Base-by-base conservation (phyloP, 768 basidiomycete genomes). In the Boletus reticulatus region DNA sequence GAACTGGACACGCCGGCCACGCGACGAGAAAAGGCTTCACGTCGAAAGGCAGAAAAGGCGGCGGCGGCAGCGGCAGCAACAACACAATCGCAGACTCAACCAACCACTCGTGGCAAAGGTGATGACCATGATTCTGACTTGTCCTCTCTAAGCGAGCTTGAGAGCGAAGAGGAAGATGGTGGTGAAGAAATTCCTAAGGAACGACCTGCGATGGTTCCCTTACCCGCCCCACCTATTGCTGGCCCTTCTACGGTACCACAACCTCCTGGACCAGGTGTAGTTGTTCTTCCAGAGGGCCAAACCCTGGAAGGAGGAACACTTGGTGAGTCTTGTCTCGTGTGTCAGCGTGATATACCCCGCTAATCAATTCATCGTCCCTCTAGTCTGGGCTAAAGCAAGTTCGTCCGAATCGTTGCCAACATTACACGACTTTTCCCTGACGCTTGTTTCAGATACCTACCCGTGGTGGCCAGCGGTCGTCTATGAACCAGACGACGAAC, bases 401-500 rank as follows among this genome's bases (percentile, higher is more conserved):
- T 61, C 57, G 84, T 61, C 27, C 7, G 17, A 43, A 24, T 4
- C 10, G 1, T 42, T 31, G 29, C 9, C 2, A 13, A 10, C 16
- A 9, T 4, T 3, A 22, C 6, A 19, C 29, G 16, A 34, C 12
- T 14, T 36, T 36, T 36, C 34, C 16, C 52, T 71, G 50, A 64
- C 10, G 13, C 53, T n/a, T 47, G 27, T 16, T 55, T 22, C n/a
- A 92, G 91, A 75, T 36, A 80, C 85, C 0, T 94, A 78, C 62
- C 94, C 94, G 2, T 95, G 86, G 85, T 96, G 89, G 86, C 91
- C 94, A 39, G 94, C 87, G 10, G 84, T 89, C 10, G 80, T 94
- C 16, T 86, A 79, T 49, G 83, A 85, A 24, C 78, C 81, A 10
- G 82, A 85, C 39, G 82, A 87, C 45, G 69, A 75, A 2, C 68